phyloP scores from a whole-genome alignment of 331 rosid genomes.

The Phaseolus coccineus region DNA sequence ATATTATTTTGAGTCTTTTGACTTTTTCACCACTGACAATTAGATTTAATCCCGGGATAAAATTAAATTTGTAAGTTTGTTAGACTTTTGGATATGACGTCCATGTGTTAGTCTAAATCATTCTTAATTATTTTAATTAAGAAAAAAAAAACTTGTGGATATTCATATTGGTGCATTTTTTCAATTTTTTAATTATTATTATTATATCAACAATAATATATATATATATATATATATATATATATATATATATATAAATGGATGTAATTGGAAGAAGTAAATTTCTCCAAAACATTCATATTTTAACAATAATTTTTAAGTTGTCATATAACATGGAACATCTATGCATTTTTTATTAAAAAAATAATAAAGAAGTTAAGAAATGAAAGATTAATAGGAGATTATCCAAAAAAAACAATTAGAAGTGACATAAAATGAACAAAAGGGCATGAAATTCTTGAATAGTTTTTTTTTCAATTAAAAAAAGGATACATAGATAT shows the following conservation, averaged over 20 bases:
- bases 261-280: too few species aligned
- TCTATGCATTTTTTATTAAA: background rate
- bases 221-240: too few species aligned
- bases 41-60: background rate
- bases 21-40: background rate
- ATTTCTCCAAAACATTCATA: too few species aligned
- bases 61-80: background rate
- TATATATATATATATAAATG: too few species aligned
- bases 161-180: background rate
- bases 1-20: constrained; percentile 38
- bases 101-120: background rate
- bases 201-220: too few species aligned
- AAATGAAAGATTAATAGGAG: background rate
- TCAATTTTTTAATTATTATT: too few species aligned
- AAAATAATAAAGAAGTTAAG: background rate
- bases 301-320: too few species aligned
- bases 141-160: background rate
- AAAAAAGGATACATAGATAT: too few species aligned
- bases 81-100: background rate
- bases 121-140: background rate
- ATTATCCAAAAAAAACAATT: background rate
- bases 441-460: too few species aligned
- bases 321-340: too few species aligned
- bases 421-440: background rate
- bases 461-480: too few species aligned